phyloP scores from a whole-genome alignment of 1,284 basidiomycete species.

The Trichosporon sp. region DNA sequence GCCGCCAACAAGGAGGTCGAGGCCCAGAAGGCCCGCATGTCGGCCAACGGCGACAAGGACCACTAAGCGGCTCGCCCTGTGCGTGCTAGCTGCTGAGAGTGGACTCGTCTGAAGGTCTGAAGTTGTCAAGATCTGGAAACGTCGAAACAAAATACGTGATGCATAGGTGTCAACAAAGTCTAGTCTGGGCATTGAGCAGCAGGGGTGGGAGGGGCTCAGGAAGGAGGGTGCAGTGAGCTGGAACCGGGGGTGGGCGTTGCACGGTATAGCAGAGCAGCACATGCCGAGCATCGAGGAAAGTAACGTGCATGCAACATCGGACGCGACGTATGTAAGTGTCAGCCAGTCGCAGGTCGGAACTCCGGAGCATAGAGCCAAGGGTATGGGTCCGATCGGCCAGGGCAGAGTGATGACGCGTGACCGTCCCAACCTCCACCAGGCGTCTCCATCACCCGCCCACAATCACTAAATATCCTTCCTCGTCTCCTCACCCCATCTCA shows the following conservation, averaged over 20 bases:
- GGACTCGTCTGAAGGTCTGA: background rate
- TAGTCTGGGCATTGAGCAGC: background rate
- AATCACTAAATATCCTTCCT: background rate
- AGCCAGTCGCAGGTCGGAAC: background rate
- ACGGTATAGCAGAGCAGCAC: too few species aligned
- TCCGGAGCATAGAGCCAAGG: background rate
- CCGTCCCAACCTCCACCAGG: background rate
- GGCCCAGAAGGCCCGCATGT: conserved; percentile 36
- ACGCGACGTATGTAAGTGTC: too few species aligned
- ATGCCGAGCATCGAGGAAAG: too few species aligned
- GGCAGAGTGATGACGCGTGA: background rate
- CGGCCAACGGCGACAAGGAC: conserved; percentile 18
- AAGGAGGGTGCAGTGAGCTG: background rate
- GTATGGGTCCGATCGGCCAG: background rate
- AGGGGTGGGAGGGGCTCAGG: too few species aligned
- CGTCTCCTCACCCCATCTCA: background rate
- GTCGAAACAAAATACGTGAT: background rate
- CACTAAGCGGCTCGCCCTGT: conserved; percentile 7
- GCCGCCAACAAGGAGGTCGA: conserved; percentile 43
- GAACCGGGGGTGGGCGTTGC: too few species aligned
- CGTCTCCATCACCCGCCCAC: background rate
- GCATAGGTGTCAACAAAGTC: conserved; percentile 1
- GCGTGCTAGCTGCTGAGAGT: background rate
- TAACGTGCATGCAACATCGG: too few species aligned
- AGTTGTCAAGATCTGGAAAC: background rate